Conservation (phyloP, 2,329 filamentous ascomycete genomes). For the Aureobasidium mangrovei region DNA sequence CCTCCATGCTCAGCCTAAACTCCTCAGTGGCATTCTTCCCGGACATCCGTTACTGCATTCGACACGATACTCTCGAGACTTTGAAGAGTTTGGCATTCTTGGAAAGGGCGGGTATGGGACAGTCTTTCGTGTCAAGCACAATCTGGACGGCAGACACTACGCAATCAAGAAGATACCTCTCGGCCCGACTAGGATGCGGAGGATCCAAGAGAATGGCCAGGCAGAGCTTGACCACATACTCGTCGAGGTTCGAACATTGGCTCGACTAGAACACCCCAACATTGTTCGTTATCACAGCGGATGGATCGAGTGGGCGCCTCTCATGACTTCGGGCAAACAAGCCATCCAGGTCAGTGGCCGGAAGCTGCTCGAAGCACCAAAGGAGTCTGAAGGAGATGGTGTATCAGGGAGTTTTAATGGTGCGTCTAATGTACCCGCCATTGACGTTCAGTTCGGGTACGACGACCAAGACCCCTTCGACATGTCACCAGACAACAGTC, state of each 20-base stretch:
- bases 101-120: slow-evolving; percentile 58
- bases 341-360: slow-evolving; percentile 4
- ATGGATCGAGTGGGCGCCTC: slow-evolving; percentile 48
- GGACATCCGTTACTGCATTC: slow-evolving; percentile 21
- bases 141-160: slow-evolving; percentile 53
- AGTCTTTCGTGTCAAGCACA: slow-evolving; percentile 53
- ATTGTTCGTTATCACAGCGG: slow-evolving; percentile 58
- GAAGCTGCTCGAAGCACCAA: slow-evolving; percentile 10
- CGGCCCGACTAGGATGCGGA: slow-evolving; percentile 42
- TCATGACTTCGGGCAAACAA: not conserved
- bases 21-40: slow-evolving; percentile 9
- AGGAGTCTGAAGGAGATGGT: not conserved
- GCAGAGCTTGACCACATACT: slow-evolving; percentile 49
- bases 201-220: slow-evolving; percentile 43
- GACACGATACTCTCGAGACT: slow-evolving; percentile 43
- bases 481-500: not conserved
- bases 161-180: slow-evolving; percentile 59
- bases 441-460: slow-evolving; percentile 11
- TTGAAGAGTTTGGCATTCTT: slow-evolving; percentile 46
- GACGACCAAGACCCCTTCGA: slow-evolving; percentile 1
- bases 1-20: slow-evolving; percentile 2
- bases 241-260: slow-evolving; percentile 53
- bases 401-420: not conserved
- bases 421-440: not conserved
- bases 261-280: slow-evolving; percentile 54